A percentile compares a stretch with the other conserved stretches of the same genome.
Conservation (phyloP, 352 stramenopile genomes). For the Blastocystis hominis region DNA sequence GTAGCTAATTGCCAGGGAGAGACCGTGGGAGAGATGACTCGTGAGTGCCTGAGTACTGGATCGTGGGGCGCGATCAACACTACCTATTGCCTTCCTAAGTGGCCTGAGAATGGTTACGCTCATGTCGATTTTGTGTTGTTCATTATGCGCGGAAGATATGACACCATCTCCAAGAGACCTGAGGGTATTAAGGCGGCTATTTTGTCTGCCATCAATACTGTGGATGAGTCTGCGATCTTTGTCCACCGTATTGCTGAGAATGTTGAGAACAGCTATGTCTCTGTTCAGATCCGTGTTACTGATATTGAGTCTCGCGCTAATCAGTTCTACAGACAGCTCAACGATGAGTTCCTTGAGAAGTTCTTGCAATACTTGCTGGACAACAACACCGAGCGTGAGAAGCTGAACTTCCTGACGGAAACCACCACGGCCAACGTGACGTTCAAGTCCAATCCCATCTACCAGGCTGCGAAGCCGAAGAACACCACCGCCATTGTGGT, state of each 20-base stretch:
- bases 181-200: neutral
- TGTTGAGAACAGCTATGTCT: neutral
- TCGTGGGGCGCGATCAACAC: neutral
- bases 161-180: neutral
- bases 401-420: neutral
- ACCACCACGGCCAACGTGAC: neutral
- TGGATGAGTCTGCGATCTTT: neutral
- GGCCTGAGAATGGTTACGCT: neutral
- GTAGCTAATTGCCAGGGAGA: neutral
- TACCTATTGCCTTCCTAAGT: conserved; percentile 20
- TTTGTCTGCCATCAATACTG: neutral
- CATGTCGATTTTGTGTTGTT: neutral
- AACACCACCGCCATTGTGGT: conserved; percentile 15
- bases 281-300: neutral
- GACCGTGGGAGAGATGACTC: neutral
- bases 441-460: neutral
- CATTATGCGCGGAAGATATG: neutral
- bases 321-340: neutral
- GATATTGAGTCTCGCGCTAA: neutral
- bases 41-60: neutral
- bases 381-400: neutral
- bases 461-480: neutral
- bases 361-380: neutral
- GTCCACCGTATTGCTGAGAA: neutral
- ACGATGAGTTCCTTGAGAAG: neutral